Percentiles rank a stretch among this genome's conserved stretches.
These are phyloP conservation scores for Raphanus hybrid DNA, from an alignment of 441 rosid species.

Conservation along the genomic window DNA sequence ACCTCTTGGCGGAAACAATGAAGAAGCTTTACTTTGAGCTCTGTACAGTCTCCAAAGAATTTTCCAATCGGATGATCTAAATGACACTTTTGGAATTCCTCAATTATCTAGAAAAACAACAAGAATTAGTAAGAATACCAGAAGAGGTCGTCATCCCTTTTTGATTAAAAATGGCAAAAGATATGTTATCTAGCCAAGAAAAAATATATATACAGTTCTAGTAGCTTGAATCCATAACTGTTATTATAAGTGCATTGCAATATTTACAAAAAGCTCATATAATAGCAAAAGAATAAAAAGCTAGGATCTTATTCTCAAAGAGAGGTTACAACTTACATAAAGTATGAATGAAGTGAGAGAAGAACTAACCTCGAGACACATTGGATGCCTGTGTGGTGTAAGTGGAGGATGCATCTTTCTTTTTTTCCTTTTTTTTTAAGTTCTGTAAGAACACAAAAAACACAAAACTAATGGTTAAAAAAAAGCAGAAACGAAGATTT, in stretches of 20 bases:
- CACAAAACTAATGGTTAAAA: no score
- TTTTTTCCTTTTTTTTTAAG: not conserved
- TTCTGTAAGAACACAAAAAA: conserved; percentile 2
- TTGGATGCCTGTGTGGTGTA: conserved; percentile 90
- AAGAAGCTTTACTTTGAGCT: conserved; percentile 84
- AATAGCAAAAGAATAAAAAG: not conserved
- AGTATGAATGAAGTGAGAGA: not conserved
- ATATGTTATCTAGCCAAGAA: not conserved
- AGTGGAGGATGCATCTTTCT: conserved; percentile 88
- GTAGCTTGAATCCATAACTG: not conserved
- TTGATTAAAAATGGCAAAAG: not conserved
- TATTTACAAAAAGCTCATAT: not conserved
- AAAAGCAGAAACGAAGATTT: not conserved
- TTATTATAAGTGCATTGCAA: not conserved
- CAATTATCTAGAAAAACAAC: conserved; percentile 62
- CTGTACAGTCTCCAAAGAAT: conserved; percentile 87
- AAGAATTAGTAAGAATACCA: not conserved
- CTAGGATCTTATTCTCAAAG: not conserved
- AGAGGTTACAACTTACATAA: not conserved
- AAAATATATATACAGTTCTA: not conserved
- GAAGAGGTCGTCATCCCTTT: not conserved
- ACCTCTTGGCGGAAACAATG: conserved; percentile 87
- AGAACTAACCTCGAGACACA: conserved; percentile 84
- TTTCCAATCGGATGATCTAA: conserved; percentile 79
- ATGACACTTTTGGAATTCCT: conserved; percentile 91